Percentiles rank a stretch among this genome's conserved stretches.
Evolutionary conservation across 1,284 basidiomycete species (phyloP).

Genomic region (Ustilago crameri): DNA sequence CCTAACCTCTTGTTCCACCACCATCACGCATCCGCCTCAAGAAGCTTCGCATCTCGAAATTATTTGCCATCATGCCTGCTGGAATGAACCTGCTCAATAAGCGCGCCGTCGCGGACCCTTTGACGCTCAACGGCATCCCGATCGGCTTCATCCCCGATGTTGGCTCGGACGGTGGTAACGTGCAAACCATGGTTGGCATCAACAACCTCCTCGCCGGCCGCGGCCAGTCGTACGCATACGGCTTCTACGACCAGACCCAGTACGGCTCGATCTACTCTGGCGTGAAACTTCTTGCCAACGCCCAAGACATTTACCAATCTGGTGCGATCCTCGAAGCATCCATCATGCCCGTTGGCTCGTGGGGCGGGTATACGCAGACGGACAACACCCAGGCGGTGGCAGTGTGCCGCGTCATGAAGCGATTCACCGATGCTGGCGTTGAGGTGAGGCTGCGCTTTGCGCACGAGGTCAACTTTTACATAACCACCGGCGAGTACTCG

Average conservation of each 20-base stretch:
- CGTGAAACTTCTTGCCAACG: conserved; percentile 60
- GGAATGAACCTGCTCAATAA: conserved; percentile 11
- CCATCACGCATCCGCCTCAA: not conserved
- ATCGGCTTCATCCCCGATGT: conserved; percentile 60
- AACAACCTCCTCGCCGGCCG: conserved; percentile 32
- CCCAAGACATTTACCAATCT: conserved; percentile 63
- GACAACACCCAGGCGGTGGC: conserved; percentile 66
- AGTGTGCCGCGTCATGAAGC: conserved; percentile 67
- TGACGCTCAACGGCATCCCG: conserved; percentile 40
- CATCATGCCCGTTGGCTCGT: conserved; percentile 59
- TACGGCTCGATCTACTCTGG: conserved; percentile 67
- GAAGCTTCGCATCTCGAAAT: not conserved
- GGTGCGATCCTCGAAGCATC: conserved; percentile 68
- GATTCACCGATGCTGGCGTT: conserved; percentile 68
- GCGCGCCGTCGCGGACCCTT: conserved; percentile 27
- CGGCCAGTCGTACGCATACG: conserved; percentile 37
- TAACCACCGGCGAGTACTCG: conserved; percentile 35
- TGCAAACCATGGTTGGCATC: conserved; percentile 52
- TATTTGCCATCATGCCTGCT: conserved; percentile 24
- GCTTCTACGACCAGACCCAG: conserved; percentile 68
- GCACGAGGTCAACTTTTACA: conserved; percentile 63
- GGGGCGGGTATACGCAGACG: conserved; percentile 48
- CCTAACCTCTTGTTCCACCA: not conserved
- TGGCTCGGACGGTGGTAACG: conserved; percentile 53
- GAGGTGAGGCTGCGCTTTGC: conserved; percentile 69